These are phyloP conservation scores for Pelargonium myrrhifolium DNA, from an alignment of 441 rosid genomes.

Conservation along the genomic window DNA sequence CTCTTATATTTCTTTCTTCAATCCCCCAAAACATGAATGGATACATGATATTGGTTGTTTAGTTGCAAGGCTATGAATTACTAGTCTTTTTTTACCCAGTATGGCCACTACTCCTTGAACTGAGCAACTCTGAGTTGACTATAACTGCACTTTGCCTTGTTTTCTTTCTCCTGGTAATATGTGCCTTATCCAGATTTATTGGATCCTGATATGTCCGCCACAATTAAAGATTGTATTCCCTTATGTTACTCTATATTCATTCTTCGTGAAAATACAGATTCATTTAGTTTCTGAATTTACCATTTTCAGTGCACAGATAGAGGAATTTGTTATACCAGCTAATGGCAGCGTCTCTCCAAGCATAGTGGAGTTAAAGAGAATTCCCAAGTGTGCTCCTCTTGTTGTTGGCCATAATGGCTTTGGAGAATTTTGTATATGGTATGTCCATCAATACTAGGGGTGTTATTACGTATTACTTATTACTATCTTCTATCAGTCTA, in stretches of 20 bases:
- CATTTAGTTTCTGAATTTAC: constrained; percentile 19
- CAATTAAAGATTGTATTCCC: background rate
- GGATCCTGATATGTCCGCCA: background rate
- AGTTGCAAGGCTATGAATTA: background rate
- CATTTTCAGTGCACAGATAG: constrained; percentile 48
- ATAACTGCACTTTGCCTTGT: constrained; percentile 5
- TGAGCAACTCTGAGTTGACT: background rate
- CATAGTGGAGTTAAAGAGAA: constrained; percentile 66
- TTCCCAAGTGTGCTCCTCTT: constrained; percentile 49
- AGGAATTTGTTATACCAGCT: constrained; percentile 45
- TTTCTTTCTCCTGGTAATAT: background rate
- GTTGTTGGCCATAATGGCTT: constrained; percentile 65
- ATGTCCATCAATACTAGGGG: constrained; percentile 22
- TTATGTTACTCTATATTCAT: constrained; percentile 9
- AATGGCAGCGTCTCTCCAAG: constrained; percentile 41
- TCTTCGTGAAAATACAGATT: constrained; percentile 1
- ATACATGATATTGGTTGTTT: background rate
- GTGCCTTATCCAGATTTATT: background rate
- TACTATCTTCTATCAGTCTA: constrained; percentile 10
- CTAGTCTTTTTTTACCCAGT: background rate
- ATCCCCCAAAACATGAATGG: background rate
- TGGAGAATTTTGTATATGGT: constrained; percentile 84
- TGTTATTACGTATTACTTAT: constrained; percentile 2
- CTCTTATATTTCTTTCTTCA: background rate
- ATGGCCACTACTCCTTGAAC: background rate